Base-by-base conservation (phyloP, 345 rosid species). In the Schrenkiella parvula region DNA sequence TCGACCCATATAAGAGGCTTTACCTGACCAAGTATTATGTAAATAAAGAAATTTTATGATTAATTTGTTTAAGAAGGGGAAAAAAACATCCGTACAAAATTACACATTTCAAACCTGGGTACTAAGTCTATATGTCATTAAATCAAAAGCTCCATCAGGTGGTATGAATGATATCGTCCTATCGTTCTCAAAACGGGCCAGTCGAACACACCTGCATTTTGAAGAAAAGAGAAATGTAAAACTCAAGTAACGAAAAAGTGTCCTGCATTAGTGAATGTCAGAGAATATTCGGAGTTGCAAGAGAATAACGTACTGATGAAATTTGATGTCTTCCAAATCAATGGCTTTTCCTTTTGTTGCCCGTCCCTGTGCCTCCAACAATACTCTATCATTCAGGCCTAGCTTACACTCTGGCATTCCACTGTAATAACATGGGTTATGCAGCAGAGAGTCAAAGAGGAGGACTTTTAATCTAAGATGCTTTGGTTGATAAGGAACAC, bases 321-420 rank as follows among this genome's bases (percentile, higher is more conserved):
- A 89, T 68, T 89, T 89, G 68, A 85, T 89, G 75, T 89, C 95
- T 60, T 89, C 95, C 75, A 89, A 73, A 80, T 89, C 96, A 74
- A 89, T 89, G 59, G 96, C 87, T 78, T 89, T 89, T 50, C 90
- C 90, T 77, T 85, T 89, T 59, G 90, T 79, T 67, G 92, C 56
- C 18, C 88, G 84, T 39, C 96, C 96, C 67, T 89, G 92, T 44
- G 96, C 92, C 80, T 89, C 96, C 82, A 89, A 60, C 64, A 89
- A 56, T 37, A 89, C 79, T 84, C 92, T 84, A 74, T 89, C 96
- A 82, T 89, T 89, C 51, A 87, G 76, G 71, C 96, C 96, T 60
- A 89, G 79, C 83, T 89, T 89, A 79, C 96, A 87, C 79, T 89
- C 92, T 19, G 92, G 96, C 96, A 87, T 89, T 63, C 96, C 96